Base-by-base conservation (phyloP, 495 filamentous ascomycete species). In the Xylaria cubensis region DNA sequence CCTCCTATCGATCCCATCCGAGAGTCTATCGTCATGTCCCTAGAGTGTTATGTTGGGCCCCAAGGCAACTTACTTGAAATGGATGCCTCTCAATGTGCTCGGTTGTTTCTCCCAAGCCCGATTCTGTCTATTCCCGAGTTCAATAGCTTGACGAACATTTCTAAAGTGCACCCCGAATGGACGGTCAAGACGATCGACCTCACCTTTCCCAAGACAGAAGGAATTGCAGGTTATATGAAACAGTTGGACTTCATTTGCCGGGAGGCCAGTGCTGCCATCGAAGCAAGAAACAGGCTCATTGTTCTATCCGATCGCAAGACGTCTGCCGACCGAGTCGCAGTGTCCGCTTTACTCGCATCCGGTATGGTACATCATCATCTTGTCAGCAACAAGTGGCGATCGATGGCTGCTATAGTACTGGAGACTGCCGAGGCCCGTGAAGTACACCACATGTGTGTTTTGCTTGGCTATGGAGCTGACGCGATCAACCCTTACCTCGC, bases 11-110 rank as follows among this genome's bases (percentile, higher is more conserved):
- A 99, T 78, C 96, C 96, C 8, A 99, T 99, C 76, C 89, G 96
- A 82, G 96, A 99, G 85, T 96, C 96, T 21, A 96, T 98, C 72
- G 96, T 99, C 80, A 99, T 99, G 96, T 98, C 97, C 59, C 84
- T 98, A 44, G 97, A 97, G 76, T 97, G 97, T 78, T 99, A 98
- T 79, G 92, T 99, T 75, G 96, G 96, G 46, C 96, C 97, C 29
- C 96, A 99, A 83, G 96, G 96, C 58, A 99, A 99, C 80, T 85
- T 99, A 55, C 88, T 99, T 44, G 95, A 97, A 82, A 98, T 99
- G 92, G 92, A 97, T 73, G 80, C 93, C 50, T 90, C 90, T 13
- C 96, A 99, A 79, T 98, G 96, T 83, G 91, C 90, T 72, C 88
- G 96, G 62, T 82, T 99, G 50, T 88, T 95, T 15, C 85, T 99